Evolutionary conservation across 1,139 yeast species (phyloP), one percentile per base, ranked within the genome.

Genomic region (Sugiyamaella sp.): DNA sequence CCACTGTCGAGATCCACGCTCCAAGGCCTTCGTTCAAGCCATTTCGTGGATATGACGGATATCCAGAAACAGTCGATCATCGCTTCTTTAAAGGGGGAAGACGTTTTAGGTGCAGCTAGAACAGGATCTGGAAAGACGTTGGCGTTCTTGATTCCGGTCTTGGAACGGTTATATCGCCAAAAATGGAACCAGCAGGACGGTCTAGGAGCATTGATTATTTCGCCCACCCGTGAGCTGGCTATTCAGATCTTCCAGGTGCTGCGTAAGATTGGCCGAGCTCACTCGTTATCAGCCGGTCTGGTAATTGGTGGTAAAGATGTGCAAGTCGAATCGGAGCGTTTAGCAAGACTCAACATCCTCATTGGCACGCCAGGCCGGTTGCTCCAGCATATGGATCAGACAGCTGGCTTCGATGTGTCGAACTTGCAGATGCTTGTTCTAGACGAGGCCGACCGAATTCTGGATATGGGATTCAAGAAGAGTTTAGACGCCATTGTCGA

Each of bases 241-340:
- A 85, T 89, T 60, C 99, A 93, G 71, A 93, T 88, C 24, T 93
- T 90, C 65, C 97, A 91, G 66, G 98, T 93, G 2, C 73, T 93
- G 58, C 76, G 86, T 27, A 88, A 86, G 63, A 86, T 93, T 53
- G 99, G 99, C 37, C 82, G 84, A 51, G 78, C 82, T 62, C 88
- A 86, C 62, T 77, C 84, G 10, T 83, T 93, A 59, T 89, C 97
- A 4, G 98, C 98, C 1, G 99, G 97, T 58, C 76, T 93, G 61
- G 96, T 93, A 17, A 91, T 95, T 63, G 99, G 99, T 55, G 99
- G 99, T 51, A 91, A 93, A 68, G 97, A 93, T 69, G 89, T 89
- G 40, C 82, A 82, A 60, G 89, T 79, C 60, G 99, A 93, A 70
- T 83, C 84, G 63, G 97, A 90, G 54, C 82, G 99, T 68, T 81